Base-by-base conservation (phyloP, 1,284 basidiomycete genomes). In the Trichosporon ovoides region DNA sequence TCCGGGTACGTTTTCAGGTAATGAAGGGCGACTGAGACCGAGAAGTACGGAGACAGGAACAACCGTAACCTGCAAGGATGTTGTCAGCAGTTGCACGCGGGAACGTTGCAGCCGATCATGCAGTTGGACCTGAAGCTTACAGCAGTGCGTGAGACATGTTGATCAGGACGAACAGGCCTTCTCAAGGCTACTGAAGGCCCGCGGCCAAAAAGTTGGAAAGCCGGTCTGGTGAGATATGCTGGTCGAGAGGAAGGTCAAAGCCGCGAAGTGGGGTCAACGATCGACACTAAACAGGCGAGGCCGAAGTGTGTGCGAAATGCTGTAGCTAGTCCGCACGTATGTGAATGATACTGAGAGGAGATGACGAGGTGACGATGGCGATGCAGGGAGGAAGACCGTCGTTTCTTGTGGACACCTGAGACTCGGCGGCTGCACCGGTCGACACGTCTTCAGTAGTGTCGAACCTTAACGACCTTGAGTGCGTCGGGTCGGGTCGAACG, bases 1-100 rank as follows among this genome's bases (percentile, higher is more conserved):
- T 93, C 88, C 10, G 89, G 83, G 78, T 97, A 96, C 19, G 86
- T 80, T 69, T 86, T 85, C 68, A 97, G 85, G 76, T 95, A 95
- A 69, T 87, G 85, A 64, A 95, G 84, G 31, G 91, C 91, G 68
- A 93, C 87, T 80, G 92, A 88, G 53, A 93, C 87, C n/a, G 88
- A 88, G 79, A 94, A 94, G 82, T 90, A 94, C 5, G 89, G 88
- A 22, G 89, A 91, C 57, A 93, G 85, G 73, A 94, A 93, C 37
- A 95, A 84, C 38, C 91, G 87, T 58, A 95, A 83, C 56, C 76
- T 77, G 64, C n/a, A n/a, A 12, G 24, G 58, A 36, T 19, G 6
- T 19, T 3, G 38, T 46, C 40, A 46, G 40, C 22, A 14, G 16
- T 22, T 19, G 20, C 7, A 19, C 22, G 38, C 38, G 14, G 19